Evolutionary conservation across 345 rosid species (phyloP).

Genomic region (Noccaea bulbosa): DNA sequence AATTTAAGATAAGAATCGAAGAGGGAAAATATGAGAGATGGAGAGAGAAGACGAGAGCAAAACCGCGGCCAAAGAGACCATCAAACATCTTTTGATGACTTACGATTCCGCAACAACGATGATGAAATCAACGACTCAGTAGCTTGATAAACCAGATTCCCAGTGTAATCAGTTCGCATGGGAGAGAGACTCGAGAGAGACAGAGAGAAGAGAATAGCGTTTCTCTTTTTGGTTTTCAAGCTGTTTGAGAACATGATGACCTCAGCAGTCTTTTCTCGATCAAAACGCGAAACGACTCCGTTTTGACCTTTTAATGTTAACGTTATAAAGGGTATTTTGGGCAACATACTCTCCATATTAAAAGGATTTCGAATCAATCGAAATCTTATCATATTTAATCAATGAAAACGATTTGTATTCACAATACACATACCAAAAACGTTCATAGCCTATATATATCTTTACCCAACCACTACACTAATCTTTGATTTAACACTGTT

Average conservation of each 20-base stretch:
- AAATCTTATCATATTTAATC: too few relatives aligned
- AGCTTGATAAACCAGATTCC: conserved; percentile 7
- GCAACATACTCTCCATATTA: background rate
- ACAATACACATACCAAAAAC: conserved; percentile 18
- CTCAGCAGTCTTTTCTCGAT: conserved; percentile 13
- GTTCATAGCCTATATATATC: background rate
- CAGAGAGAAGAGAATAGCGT: conserved; percentile 11
- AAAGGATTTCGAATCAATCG: too few relatives aligned
- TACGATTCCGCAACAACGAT: conserved; percentile 6
- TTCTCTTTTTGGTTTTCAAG: conserved; percentile 1
- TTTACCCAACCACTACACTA: conserved; percentile 7
- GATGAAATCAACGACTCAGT: background rate
- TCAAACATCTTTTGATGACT: conserved; percentile 68
- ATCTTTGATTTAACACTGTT: background rate
- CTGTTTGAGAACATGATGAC: conserved; percentile 21
- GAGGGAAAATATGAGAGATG: background rate
- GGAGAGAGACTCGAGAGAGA: background rate
- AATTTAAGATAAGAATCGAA: background rate
- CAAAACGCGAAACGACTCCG: conserved; percentile 22
- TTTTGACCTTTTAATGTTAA: conserved; percentile 38
- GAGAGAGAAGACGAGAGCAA: conserved; percentile 42
- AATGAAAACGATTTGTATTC: background rate
- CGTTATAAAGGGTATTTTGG: conserved; percentile 35
- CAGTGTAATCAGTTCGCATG: background rate
- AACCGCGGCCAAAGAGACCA: conserved; percentile 85